Evolutionary conservation across 805 yeast genomes (phyloP), one percentile per base, ranked within the genome.

Genomic region (Ogataea glucozyma): DNA sequence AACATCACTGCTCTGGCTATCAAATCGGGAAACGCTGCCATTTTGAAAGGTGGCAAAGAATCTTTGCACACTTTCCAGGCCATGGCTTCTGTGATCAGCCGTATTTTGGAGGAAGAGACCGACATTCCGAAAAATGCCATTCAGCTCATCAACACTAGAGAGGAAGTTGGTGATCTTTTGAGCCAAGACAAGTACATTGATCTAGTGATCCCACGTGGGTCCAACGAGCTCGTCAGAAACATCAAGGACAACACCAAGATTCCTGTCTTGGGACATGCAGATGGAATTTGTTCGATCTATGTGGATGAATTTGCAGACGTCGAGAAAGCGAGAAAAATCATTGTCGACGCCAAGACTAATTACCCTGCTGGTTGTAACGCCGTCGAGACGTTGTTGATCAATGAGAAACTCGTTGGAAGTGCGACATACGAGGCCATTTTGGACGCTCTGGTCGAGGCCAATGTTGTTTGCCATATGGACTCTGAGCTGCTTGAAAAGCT

Each of bases 341-440:
- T 81, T 4, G 77, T 88, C 20, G 99, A 93, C 65, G 77, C 97
- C 4, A 93, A 93, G 66, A 88, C 97, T 0, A 90, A 89, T 64
- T 93, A 93, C 62, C 97, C 98, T 37, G 99, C 99, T 10, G 99
- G 96, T n/a, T 93, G 99, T 66, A 93, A 93, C 62, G 97, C 99
- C 6, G 91, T 79, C 42, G 99, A 93, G 65, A 88, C 93, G 24
- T 65, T 93, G 22, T 73, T 93, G 43, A 66, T 95, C 35, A 76
- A 84, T 63, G 66, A 71, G 38, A 59, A 53, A 45, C 62, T 62
- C 52, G 49, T 71, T 2, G 47, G 61, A 2, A 46, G 42, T n/a
- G 39, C 38, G 10, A 24, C 31, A 14, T 53, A 51, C 39, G 36
- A 37, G 13, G 42, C 47, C 12, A 37, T 66, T 4, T 30, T 65